These are phyloP conservation scores for Metschnikowia amazonensis DNA, from an alignment of 805 yeast genomes.

Conservation along the genomic window DNA sequence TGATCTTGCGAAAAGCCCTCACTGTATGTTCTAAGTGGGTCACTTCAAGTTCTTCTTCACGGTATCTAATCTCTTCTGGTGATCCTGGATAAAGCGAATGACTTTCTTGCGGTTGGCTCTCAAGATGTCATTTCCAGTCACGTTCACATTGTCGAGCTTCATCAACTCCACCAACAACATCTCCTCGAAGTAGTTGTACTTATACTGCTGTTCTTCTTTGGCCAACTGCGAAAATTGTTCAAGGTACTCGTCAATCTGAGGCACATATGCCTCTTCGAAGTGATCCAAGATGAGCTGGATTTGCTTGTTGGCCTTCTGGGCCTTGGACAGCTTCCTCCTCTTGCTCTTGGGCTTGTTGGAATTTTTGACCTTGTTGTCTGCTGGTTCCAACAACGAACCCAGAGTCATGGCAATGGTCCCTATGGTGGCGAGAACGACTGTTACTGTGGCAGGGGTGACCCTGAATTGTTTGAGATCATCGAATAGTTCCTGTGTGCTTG, in stretches of 20 bases:
- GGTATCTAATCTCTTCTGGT: constrained; percentile 53
- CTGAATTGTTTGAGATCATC: constrained; percentile 29
- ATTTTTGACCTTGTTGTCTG: background rate
- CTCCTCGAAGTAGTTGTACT: constrained; percentile 60
- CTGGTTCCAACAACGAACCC: constrained; percentile 14
- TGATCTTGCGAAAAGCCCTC: background rate
- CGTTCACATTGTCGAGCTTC: constrained; percentile 63
- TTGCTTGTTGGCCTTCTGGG: constrained; percentile 37
- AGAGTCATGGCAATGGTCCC: constrained; percentile 27
- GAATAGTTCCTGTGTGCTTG: constrained; percentile 23
- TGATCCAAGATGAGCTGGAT: constrained; percentile 38
- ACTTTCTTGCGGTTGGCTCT: constrained; percentile 56
- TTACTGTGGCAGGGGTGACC: constrained; percentile 33
- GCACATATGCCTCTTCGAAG: constrained; percentile 40
- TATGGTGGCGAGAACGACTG: constrained; percentile 28
- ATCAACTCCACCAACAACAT: constrained; percentile 62
- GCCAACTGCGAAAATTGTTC: constrained; percentile 11
- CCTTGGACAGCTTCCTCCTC: constrained; percentile 37
- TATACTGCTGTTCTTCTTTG: constrained; percentile 36
- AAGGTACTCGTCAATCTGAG: constrained; percentile 19
- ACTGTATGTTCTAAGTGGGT: background rate
- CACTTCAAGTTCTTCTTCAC: constrained; percentile 29
- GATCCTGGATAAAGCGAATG: constrained; percentile 57
- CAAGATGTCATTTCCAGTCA: constrained; percentile 46
- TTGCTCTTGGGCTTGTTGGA: constrained; percentile 21